Base-by-base conservation (phyloP, 257 asterid genomes). In the Scutellaria minor region DNA sequence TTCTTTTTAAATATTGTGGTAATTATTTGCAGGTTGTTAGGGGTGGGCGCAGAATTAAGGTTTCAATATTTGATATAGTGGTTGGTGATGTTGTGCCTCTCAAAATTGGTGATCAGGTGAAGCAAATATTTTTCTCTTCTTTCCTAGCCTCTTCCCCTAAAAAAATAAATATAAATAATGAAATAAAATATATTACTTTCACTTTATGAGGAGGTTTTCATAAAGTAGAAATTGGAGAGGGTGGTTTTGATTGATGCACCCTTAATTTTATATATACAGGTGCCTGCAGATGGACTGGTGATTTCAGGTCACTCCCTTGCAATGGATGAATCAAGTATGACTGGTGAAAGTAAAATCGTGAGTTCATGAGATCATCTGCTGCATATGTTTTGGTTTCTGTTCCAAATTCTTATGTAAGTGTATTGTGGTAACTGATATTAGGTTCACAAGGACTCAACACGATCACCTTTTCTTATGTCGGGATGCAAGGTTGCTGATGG, bases 401-500 rank as follows among this genome's bases (percentile, higher is more conserved):
- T 13, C 46, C 56, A 27, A 56, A 52, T 41, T 66, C 74, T 77
- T 53, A 65, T 65, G 57, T 7, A 74, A 47, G 71, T 44, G 40
- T 48, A 59, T 65, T 74, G 11, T 79, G 47, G 42, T 58, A 48
- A 71, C 11, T 79, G 47, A 39, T 58, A 48, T 72, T 77, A 94
- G 99, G 95, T 85, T 72, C 95, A 87, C 73, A 94, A 94, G 87
- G 96, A 94, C 78, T 71, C 90, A 51, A 87, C 86, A 20, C 89
- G 77, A 79, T 68, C 88, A 52, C 99, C 99, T 31, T 94, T 89
- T 77, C 89, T 94, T 56, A 88, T 94, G 97, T 86, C 99, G 8
- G 99, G 99, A 53, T 91, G 97, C 87, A 94, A 94, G 87, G 91
- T 94, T 63, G 97, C 97, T 42, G 99, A 94, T 81, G 99, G 99